Percentiles rank a stretch among this genome's conserved stretches.
Evolutionary conservation across 2,329 filamentous ascomycete species (phyloP).

Genomic region (Aspergillus sp.): DNA sequence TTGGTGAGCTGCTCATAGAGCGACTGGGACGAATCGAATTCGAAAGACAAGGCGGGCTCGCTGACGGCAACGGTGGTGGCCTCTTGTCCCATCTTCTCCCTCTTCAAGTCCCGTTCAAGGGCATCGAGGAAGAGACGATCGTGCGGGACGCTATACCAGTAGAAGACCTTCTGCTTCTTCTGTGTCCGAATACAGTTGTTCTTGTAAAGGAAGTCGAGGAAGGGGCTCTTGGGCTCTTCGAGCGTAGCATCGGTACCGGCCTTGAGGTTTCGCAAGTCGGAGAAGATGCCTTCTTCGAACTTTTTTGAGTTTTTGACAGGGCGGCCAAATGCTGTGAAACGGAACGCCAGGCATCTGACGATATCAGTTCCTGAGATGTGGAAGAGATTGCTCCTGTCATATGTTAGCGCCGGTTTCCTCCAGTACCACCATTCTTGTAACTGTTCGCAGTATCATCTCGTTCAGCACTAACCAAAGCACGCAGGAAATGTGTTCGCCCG

Average conservation of each 20-base stretch:
- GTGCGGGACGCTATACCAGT: conserved; percentile 99
- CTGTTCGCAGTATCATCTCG: background rate
- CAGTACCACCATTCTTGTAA: background rate
- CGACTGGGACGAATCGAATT: conserved; percentile 98
- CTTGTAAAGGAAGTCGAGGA: conserved; percentile 98
- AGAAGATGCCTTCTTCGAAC: conserved; percentile 99
- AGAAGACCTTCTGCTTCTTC: conserved; percentile 99
- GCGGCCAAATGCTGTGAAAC: conserved; percentile 96
- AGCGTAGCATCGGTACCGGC: conserved; percentile 96
- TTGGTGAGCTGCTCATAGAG: conserved; percentile 99
- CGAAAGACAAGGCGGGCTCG: conserved; percentile 95
- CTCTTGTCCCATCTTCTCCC: conserved; percentile 99
- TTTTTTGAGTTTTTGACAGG: conserved; percentile 99
- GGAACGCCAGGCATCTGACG: conserved; percentile 92
- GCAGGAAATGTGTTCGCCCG: conserved; percentile 97
- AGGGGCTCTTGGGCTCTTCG: conserved; percentile 96
- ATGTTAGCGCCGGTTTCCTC: conserved; percentile 8
- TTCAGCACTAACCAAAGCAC: conserved; percentile 66
- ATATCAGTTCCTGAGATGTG: conserved; percentile 99
- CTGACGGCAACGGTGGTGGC: conserved; percentile 93
- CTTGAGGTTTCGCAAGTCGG: conserved; percentile 94
- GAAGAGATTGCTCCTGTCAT: conserved; percentile 84
- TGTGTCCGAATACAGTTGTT: conserved; percentile 99
- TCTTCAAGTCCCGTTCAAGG: conserved; percentile 92
- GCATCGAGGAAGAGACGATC: conserved; percentile 96